Evolutionary conservation across 768 basidiomycete species (phyloP), one percentile per base, ranked within the genome.

Genomic region (Lactarius pseudohatsudake): DNA sequence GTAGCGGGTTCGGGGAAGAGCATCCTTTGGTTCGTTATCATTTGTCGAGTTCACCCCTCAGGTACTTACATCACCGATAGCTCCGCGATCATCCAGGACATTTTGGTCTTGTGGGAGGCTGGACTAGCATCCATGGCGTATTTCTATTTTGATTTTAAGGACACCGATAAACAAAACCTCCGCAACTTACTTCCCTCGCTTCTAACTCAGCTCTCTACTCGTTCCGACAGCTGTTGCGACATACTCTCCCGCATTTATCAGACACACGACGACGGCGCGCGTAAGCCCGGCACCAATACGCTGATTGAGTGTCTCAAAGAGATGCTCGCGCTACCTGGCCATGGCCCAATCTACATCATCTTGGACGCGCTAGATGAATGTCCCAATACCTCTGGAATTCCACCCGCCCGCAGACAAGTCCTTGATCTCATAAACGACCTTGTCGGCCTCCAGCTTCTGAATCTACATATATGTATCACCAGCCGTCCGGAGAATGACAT

Each of bases 281-380:
- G 4, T 50, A 26, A 50, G 2, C 47, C n/a, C 4, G 15, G 22
- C 4, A 50, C n/a, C 30, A 7, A 1, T 1, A 26, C 16, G 18
- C 1, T 59, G 18, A 16, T 59, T 8, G 5, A 0, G 4, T 43
- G 40, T 47, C 32, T 61, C 1, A 61, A 30, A 43, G 32, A 61
- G n/a, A 43, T 61, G 22, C 43, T 61, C 59, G 36, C 28, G 4
- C 11, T 28, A 13, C 18, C 28, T 20, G n/a, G 26, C 11, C 20
- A 30, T 36, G 45, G 28, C 32, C 36, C 59, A 34, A 32, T 50
- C n/a, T 50, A 50, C 22, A 22, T 50, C 22, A 50, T 50, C 47
- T 26, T 50, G 47, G 47, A 50, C 11, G 59, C 59, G 15, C 43
- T 61, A 45, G 59, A 61, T 3, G 59, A 61, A 43, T 61, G 59